These are phyloP conservation scores for Fusarium kyushuense DNA, from an alignment of 2,329 filamentous ascomycete genomes.

Conservation along the genomic window DNA sequence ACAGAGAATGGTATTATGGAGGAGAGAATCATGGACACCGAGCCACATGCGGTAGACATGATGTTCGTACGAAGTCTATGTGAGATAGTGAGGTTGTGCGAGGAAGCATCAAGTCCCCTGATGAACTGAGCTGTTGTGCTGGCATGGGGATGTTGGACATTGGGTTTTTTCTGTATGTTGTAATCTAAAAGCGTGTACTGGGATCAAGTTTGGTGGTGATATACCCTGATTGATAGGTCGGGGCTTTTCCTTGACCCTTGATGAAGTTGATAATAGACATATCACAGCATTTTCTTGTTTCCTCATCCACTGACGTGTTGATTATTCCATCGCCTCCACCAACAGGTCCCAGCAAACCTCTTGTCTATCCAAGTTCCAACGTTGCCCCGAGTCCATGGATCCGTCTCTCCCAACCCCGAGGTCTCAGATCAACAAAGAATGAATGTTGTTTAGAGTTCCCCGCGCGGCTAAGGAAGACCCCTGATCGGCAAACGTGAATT, in stretches of 20 bases:
- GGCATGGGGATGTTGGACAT: neutral
- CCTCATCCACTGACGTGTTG: slow-evolving; percentile 3
- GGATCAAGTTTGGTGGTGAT: slow-evolving; percentile 32
- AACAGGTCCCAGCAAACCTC: neutral
- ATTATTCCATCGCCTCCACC: neutral
- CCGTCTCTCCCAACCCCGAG: slow-evolving; percentile 1
- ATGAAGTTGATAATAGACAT: slow-evolving; percentile 25
- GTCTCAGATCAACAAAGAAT: neutral
- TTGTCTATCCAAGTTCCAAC: slow-evolving; percentile 2
- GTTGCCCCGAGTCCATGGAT: slow-evolving; percentile 15
- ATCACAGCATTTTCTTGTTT: slow-evolving; percentile 1
- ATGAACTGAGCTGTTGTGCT: neutral
- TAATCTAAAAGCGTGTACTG: slow-evolving; percentile 1
- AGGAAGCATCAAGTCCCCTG: slow-evolving; percentile 45
- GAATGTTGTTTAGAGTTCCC: slow-evolving; percentile 4
- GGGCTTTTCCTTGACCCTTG: slow-evolving; percentile 13
- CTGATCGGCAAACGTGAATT: slow-evolving; percentile 1
- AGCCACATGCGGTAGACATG: slow-evolving; percentile 52
- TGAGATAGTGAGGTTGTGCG: slow-evolving; percentile 57
- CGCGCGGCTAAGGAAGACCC: neutral
- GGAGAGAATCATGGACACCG: slow-evolving; percentile 49
- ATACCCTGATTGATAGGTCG: slow-evolving; percentile 45
- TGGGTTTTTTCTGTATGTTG: neutral
- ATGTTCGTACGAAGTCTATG: slow-evolving; percentile 57
- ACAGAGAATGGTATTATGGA: slow-evolving; percentile 48